phyloP scores from a whole-genome alignment of 257 asterid genomes.

The Jacaranda mimosifolia region DNA sequence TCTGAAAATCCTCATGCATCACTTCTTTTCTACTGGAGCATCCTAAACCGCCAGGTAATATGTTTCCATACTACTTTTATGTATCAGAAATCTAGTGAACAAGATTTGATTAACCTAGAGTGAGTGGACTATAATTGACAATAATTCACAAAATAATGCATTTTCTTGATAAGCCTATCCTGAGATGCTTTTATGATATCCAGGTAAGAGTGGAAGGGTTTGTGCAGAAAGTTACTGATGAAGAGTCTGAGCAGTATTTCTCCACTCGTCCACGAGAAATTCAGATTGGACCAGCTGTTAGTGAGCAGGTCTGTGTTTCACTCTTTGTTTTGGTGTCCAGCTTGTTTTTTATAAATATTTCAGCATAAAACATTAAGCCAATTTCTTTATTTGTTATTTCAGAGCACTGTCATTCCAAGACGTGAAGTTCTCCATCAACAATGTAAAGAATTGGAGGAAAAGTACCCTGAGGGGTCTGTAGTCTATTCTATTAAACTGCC shows the following conservation, averaged over 20 bases:
- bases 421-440: constrained; percentile 38
- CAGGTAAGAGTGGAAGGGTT: constrained; percentile 75
- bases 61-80: background rate
- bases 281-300: constrained; percentile 65
- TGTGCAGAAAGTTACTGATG: constrained; percentile 60
- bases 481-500: background rate
- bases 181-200: background rate
- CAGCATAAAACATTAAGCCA: constrained; percentile 9
- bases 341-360: background rate
- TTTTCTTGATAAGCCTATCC: constrained; percentile 4
- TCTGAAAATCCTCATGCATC: constrained; percentile 69
- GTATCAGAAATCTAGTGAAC: background rate
- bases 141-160: background rate
- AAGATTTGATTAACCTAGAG: background rate
- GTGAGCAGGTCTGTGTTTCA: constrained; percentile 55
- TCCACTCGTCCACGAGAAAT: constrained; percentile 63
- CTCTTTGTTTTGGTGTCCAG: background rate
- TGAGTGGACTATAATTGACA: background rate
- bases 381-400: constrained; percentile 29
- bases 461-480: constrained; percentile 45
- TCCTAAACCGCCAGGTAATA: constrained; percentile 64
- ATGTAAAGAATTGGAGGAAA: constrained; percentile 45
- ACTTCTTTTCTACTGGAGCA: constrained; percentile 69
- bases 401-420: constrained; percentile 45
- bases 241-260: constrained; percentile 68